phyloP scores from a whole-genome alignment of 2,329 filamentous ascomycete genomes.

The Colletotrichum filicis region DNA sequence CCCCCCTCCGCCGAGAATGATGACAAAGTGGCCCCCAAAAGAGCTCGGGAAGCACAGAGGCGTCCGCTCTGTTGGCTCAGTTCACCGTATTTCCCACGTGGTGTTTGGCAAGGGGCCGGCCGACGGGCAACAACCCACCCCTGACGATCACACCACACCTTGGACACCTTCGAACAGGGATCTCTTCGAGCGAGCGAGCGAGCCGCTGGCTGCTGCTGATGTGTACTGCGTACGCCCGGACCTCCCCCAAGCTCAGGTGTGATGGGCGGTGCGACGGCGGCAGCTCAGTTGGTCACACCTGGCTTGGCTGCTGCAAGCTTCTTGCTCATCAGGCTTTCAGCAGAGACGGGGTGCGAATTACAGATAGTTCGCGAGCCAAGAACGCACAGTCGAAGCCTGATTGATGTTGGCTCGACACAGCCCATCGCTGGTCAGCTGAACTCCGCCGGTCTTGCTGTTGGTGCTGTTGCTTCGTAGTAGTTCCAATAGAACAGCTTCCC shows the following conservation, averaged over 20 bases:
- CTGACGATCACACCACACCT: slow-evolving; percentile 29
- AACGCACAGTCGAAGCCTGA: not conserved
- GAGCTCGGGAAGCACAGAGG: not conserved
- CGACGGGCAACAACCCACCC: slow-evolving; percentile 23
- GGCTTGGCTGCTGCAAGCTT: not conserved
- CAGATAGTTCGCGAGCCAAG: not conserved
- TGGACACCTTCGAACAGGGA: not conserved
- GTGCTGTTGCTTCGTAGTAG: not conserved
- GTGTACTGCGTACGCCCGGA: not conserved
- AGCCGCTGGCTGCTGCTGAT: too few species aligned
- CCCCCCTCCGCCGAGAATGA: not conserved
- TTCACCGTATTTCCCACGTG: slow-evolving; percentile 31
- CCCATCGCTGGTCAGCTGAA: not conserved
- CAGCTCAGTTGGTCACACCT: not conserved
- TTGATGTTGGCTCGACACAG: not conserved
- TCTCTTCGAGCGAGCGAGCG: slow-evolving; percentile 8
- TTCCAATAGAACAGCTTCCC: slow-evolving; percentile 7
- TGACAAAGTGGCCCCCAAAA: slow-evolving; percentile 5
- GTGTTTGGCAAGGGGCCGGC: slow-evolving; percentile 21
- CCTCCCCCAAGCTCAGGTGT: not conserved
- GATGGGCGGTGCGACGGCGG: not conserved
- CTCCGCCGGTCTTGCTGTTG: not conserved
- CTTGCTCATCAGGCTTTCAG: not conserved
- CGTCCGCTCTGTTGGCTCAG: slow-evolving; percentile 14
- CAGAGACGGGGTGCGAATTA: not conserved